A percentile compares a stretch with the other conserved stretches of the same genome.
These are phyloP conservation scores for Cystoderma amianthinum DNA, from an alignment of 768 basidiomycete genomes.

Conservation along the genomic window DNA sequence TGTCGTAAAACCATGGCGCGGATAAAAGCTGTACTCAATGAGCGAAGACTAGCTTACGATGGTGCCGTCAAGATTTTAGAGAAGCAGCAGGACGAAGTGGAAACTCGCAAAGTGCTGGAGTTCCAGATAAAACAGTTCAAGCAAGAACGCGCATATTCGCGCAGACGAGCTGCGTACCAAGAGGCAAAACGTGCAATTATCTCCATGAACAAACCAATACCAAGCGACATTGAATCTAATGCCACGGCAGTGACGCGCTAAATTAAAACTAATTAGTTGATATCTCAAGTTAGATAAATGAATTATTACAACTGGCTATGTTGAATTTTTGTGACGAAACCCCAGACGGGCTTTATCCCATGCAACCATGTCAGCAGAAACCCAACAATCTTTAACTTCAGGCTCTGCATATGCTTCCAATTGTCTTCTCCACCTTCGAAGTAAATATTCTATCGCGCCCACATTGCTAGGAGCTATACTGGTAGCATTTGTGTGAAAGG, in stretches of 20 bases:
- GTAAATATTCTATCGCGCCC: conserved; percentile 64
- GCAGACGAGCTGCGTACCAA: not conserved
- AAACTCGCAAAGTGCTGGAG: conserved; percentile 10
- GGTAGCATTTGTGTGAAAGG: conserved; percentile 58
- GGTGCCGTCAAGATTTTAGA: conserved; percentile 47
- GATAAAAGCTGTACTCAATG: conserved; percentile 88
- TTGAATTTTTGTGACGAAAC: too few relatives aligned
- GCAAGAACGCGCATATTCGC: not conserved
- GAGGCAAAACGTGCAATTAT: too few relatives aligned
- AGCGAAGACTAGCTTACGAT: conserved; percentile 80
- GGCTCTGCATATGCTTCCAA: conserved; percentile 63
- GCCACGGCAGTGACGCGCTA: too few relatives aligned
- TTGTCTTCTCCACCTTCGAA: conserved; percentile 64
- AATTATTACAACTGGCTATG: too few relatives aligned
- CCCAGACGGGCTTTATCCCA: conserved; percentile 55
- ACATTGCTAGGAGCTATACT: conserved; percentile 61
- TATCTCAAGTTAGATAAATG: too few relatives aligned
- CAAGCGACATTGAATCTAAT: too few relatives aligned
- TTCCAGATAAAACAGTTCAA: conserved; percentile 5
- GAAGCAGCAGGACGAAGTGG: conserved; percentile 19
- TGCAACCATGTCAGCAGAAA: conserved; percentile 61
- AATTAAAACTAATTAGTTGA: too few relatives aligned
- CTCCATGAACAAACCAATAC: too few relatives aligned
- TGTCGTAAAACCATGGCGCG: conserved; percentile 95
- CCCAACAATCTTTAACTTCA: conserved; percentile 67